Percentiles rank a stretch among this genome's conserved stretches.
Evolutionary conservation across 2,329 filamentous ascomycete species (phyloP).

Genomic region (Ophiostoma tasmaniense): DNA sequence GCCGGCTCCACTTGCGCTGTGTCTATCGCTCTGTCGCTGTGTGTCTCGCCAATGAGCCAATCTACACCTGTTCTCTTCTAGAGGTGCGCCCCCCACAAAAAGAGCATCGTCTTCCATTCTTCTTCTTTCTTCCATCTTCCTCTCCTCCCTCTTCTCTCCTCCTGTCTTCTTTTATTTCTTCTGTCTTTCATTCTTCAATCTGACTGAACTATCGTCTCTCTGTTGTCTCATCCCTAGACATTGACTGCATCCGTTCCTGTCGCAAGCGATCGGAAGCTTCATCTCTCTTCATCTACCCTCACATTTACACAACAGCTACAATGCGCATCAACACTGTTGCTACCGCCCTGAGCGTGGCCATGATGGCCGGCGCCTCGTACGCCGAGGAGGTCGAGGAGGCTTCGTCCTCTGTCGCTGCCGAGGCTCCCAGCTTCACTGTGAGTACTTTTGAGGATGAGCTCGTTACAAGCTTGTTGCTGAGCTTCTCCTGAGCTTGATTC

Average conservation of each 20-base stretch:
- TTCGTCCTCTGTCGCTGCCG: slow-evolving; percentile 44
- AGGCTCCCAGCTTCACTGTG: slow-evolving; percentile 82
- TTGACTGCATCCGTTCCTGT: neutral
- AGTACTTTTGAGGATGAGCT: slow-evolving; percentile 31
- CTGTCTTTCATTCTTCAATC: slow-evolving; percentile 13
- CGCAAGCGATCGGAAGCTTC: slow-evolving; percentile 1
- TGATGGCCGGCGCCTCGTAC: slow-evolving; percentile 61
- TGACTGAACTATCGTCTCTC: slow-evolving; percentile 7
- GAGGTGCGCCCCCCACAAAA: slow-evolving; percentile 14
- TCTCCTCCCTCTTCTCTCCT: slow-evolving; percentile 6
- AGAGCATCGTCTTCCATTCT: slow-evolving; percentile 13
- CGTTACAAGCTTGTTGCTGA: neutral
- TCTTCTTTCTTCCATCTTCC: slow-evolving; percentile 11
- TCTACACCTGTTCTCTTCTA: slow-evolving; percentile 17
- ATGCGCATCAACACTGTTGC: slow-evolving; percentile 83
- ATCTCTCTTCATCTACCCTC: neutral
- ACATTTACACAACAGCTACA: slow-evolving; percentile 26
- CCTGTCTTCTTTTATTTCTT: slow-evolving; percentile 10
- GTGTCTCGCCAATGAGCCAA: neutral
- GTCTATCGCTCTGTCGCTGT: neutral
- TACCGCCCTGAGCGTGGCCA: slow-evolving; percentile 65
- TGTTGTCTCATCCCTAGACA: neutral
- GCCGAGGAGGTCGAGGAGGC: slow-evolving; percentile 53
- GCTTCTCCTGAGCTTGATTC: neutral
- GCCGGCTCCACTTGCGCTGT: slow-evolving; percentile 4